Conservation (phyloP, 352 stramenopile species). For the Globisporangium iwayamae region DNA sequence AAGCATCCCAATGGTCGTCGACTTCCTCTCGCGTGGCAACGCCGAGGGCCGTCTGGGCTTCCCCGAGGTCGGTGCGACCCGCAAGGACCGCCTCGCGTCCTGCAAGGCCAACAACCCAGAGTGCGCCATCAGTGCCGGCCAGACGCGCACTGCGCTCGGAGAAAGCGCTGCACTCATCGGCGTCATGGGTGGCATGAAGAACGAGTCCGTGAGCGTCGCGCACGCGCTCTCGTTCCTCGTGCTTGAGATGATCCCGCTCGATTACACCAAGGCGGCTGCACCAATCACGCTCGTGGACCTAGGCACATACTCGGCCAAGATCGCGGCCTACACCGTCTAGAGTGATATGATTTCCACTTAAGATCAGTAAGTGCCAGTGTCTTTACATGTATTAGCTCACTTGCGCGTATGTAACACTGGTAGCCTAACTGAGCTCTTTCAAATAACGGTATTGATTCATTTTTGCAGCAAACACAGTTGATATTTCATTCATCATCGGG, state of each 20-base stretch:
- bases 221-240: constrained; percentile 29
- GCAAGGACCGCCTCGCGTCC: constrained; percentile 29
- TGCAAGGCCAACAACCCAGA: constrained; percentile 33
- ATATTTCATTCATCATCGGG: too few relatives aligned
- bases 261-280: constrained; percentile 20
- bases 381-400: too few relatives aligned
- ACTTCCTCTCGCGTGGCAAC: constrained; percentile 26
- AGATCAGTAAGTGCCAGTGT: too few relatives aligned
- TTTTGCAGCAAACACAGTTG: too few relatives aligned
- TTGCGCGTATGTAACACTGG: too few relatives aligned
- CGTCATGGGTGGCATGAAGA: constrained; percentile 30
- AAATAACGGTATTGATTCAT: too few relatives aligned
- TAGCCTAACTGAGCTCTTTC: too few relatives aligned
- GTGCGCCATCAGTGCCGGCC: constrained; percentile 30
- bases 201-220: constrained; percentile 28
- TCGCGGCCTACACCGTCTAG: constrained; percentile 17
- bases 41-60: constrained; percentile 25
- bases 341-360: not conserved
- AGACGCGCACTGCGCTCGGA: constrained; percentile 28
- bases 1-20: constrained; percentile 25
- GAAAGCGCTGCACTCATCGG: constrained; percentile 32
- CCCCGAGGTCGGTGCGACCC: constrained; percentile 24
- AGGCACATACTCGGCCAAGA: constrained; percentile 21
- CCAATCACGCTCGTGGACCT: constrained; percentile 24
- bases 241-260: constrained; percentile 32